phyloP scores from a whole-genome alignment of 2,329 filamentous ascomycete genomes.

The Amylocarpus encephaloides region DNA sequence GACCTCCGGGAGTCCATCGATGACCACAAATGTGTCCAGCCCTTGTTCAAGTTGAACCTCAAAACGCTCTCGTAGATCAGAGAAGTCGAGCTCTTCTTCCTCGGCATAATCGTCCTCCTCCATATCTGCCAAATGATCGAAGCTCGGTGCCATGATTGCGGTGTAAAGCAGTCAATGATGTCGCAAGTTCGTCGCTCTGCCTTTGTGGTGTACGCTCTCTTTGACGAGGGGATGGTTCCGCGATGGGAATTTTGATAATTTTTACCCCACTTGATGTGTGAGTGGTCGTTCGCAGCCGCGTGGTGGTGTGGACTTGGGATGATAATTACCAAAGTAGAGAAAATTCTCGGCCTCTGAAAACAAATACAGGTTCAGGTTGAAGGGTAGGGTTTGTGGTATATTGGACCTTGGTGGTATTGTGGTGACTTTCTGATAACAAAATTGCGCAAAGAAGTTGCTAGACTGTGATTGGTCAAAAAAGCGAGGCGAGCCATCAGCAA shows the following conservation, averaged over 20 bases:
- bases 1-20: slow-evolving; percentile 88
- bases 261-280: slow-evolving; percentile 21
- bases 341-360: neutral
- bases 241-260: slow-evolving; percentile 10
- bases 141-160: slow-evolving; percentile 81
- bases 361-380: too few relatives aligned
- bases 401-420: too few relatives aligned
- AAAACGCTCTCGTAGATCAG: slow-evolving; percentile 88
- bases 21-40: slow-evolving; percentile 90
- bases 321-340: neutral
- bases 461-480: too few relatives aligned
- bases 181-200: slow-evolving; percentile 5
- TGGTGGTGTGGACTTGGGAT: neutral
- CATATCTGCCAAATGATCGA: slow-evolving; percentile 86
- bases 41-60: slow-evolving; percentile 95
- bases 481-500: too few relatives aligned
- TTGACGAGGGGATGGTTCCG: slow-evolving; percentile 1
- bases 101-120: slow-evolving; percentile 80
- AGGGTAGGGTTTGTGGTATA: too few relatives aligned
- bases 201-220: slow-evolving; percentile 4
- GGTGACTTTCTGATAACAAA: neutral
- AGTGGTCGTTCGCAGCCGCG: neutral
- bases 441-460: too few relatives aligned
- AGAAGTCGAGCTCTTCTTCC: slow-evolving; percentile 92
- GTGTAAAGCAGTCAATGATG: slow-evolving; percentile 11